Conservation (phyloP, 768 basidiomycete species). For the Psilocybe sp. region DNA sequence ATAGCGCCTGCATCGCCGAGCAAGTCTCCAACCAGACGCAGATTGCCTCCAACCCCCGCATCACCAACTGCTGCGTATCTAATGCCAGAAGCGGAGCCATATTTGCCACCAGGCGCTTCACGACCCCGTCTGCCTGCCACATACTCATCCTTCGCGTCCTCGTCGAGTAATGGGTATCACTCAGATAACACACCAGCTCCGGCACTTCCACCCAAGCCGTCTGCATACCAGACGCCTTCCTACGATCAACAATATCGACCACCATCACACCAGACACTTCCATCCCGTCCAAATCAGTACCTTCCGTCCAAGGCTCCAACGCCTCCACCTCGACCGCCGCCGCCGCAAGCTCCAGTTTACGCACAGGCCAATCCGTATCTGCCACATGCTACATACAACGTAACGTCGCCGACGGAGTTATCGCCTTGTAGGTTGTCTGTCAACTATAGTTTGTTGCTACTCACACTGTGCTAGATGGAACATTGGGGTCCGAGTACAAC, state of each 20-base stretch:
- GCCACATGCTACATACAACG: neutral
- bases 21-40: constrained; percentile 29
- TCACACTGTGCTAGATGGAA: no score
- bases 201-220: constrained; percentile 24
- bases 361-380: neutral
- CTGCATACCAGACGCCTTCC: constrained; percentile 15
- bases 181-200: constrained; percentile 22
- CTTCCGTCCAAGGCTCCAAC: constrained; percentile 5
- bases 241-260: constrained; percentile 15
- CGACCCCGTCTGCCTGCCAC: constrained; percentile 18
- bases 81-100: constrained; percentile 45
- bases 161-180: constrained; percentile 17
- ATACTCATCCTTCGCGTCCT: constrained; percentile 21
- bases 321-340: constrained; percentile 15
- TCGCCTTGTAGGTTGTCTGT: constrained; percentile 14
- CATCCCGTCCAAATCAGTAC: constrained; percentile 8
- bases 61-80: constrained; percentile 20
- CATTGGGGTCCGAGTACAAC: no score
- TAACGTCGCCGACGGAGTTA: constrained; percentile 5
- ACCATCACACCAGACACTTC: constrained; percentile 8
- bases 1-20: constrained; percentile 16
- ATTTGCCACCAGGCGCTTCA: constrained; percentile 25
- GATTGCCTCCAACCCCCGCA: constrained; percentile 44
- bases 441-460: no score
- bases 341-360: neutral